Base-by-base conservation (phyloP, 2,329 filamentous ascomycete species). In the Penicillium sp. region DNA sequence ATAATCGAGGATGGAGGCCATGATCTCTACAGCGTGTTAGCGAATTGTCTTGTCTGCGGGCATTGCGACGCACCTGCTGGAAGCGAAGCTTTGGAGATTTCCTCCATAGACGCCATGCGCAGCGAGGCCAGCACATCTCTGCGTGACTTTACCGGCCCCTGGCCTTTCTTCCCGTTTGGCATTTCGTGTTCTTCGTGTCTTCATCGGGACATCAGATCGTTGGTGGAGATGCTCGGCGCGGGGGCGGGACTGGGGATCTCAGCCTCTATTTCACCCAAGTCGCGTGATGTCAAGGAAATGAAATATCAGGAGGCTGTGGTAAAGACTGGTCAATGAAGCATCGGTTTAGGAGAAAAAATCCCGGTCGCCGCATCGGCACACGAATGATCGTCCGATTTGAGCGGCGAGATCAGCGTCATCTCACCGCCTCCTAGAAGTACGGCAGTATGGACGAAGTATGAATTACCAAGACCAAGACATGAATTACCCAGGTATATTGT, bases 1-100 rank as follows among this genome's bases (percentile, higher is more conserved):
- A 71, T 94, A 89, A 65, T 96, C 89, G 63, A 98, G 80, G 56
- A 98, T 89, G 0, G 83, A 79, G 24, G 86, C 85, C 58, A 97
- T 81, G 57, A 97, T 88, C 73, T 97, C 91, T 88, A 64, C 36
- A 49, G 41, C 28, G 18, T 28, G 54, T 69, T 50, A 71, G 63
- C 28, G 11, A 28, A n/a, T 5, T 22, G 11, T 18, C 13, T 44
- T 23, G 22, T 22, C 10, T 3, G 13, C 20, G 11, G 9, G 18
- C 11, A 35, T 42, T 34, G 29, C 28, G 18, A 56, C 75, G 54
- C 76, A 89, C 87, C 87, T 67, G 88, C 89, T 53, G 91, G 91
- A 27, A 97, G 77, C 32, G 82, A 78, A 20, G 90, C 81, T 69
- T 88, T 89, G 31, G 80, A 78, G 46, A 87, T 83, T 49, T 90